Base-by-base conservation (phyloP, 2,329 filamentous ascomycete genomes). In the Calycina herbarum region DNA sequence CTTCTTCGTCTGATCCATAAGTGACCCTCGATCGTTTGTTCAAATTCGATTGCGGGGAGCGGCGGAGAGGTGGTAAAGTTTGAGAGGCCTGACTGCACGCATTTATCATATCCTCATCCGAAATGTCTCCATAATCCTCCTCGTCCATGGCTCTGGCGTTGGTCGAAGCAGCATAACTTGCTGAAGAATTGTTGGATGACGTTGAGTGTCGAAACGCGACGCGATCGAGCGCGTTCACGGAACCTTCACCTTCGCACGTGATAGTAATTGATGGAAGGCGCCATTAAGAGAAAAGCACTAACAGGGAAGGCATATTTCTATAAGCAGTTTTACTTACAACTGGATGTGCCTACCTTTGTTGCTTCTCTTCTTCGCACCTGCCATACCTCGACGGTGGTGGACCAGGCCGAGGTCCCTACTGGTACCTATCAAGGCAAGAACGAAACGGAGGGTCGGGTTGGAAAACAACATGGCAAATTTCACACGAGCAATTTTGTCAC, bases 41-140 rank as follows among this genome's bases (percentile, higher is more conserved):
- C 31, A 76, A 73, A 64, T 76, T 72, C 10, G 33, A 54, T 24
- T 45, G 33, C 63, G 76, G 75, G 20, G 64, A 65, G 2, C 51
- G 56, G 11, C 67, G 76, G 68, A 78, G 71, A 66, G 59, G 73
- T 69, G 64, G 76, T 68, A 71, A 62, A 10, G 57, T 64, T 68
- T 72, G 69, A 2, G 71, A 72, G 8, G 71, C 61, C 68, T 88
- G 83, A 45, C 84, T 86, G 27, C 87, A 81, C 6, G 83, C 88
- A 42, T 83, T 79, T 57, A 90, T 80, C 66, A 91, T 78, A 69
- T 89, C 88, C 72, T 89, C 88, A 67, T 91, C 89, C 62, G 85
- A 83, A 62, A 90, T 82, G 68, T 87, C 86, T 66, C 86, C 86
- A 73, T 86, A 90, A 57, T 89, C 86, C 69, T 90, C 86, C 66